Base-by-base conservation (phyloP, 2,329 filamentous ascomycete genomes). In the Fusarium sarcochroum region DNA sequence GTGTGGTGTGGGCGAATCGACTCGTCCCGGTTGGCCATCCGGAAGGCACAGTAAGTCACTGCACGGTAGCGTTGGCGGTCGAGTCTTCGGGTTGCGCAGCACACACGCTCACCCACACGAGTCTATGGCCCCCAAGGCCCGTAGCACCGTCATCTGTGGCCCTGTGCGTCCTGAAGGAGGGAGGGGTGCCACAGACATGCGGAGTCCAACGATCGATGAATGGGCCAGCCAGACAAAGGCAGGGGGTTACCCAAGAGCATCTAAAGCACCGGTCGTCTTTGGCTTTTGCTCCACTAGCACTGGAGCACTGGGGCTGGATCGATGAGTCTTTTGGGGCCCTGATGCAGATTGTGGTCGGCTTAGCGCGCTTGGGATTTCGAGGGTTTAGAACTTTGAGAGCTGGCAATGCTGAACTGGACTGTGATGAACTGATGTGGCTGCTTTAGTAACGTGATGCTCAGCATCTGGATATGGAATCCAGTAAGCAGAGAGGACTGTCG, bases 1-100 rank as follows among this genome's bases (percentile, higher is more conserved):
- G 56, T 53, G 60, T 68, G 54, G 47, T 63, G 67, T 69, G 69
- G 63, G 68, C 71, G 61, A 74, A 72, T 73, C 65, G 68, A 73
- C 61, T 61, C 49, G 58, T 60, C 62, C 59, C 62, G 65, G 59
- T 68, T 69, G 59, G 44, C 44, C 37, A 68, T 71, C 67, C 61
- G 46, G 58, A 66, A 50, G 70, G 63, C 58, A 70, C 66, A 68
- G 63, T 38, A 45, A 63, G 58, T 63, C 55, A 45, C 42, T 40
- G 66, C 55, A 45, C 42, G 35, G 66, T 58, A 57, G 57, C 47
- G 66, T 55, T 50, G 62, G 53, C 18, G 55, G 63, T 55, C 57
- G 47, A 73, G 57, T 73, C 63, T 50, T 65, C 55, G 42, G 64
- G 70, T 66, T 66, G 66, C 70, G 37, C 52, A 64, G 58, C 27